Evolutionary conservation across 192 early-diverging fungal species (phyloP).

Genomic region (Paraglomus brasilianum): DNA sequence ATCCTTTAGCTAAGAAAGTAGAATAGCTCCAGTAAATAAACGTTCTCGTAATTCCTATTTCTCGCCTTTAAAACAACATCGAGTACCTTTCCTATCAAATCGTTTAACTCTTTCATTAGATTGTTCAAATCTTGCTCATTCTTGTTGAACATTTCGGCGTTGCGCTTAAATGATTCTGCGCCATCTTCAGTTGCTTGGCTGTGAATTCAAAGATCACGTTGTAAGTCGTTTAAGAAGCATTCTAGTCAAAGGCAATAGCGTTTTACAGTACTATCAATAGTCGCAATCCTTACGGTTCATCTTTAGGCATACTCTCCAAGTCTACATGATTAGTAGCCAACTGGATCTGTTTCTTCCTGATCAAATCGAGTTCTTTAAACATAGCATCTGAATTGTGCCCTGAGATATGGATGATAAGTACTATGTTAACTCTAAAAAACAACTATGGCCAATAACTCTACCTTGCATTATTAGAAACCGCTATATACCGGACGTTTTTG

Average conservation of each 20-base stretch:
- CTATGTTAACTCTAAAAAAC: neutral
- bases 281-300: constrained; percentile 23
- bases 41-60: neutral
- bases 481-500: constrained; percentile 19
- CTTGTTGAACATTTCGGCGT: constrained; percentile 31
- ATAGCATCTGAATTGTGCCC: constrained; percentile 31
- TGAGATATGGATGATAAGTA: neutral
- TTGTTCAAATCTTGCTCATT: constrained; percentile 32
- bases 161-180: constrained; percentile 28
- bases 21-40: neutral
- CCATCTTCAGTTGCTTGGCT: constrained; percentile 10
- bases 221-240: too few relatives aligned
- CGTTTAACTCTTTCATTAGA: constrained; percentile 30
- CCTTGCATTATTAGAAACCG: neutral
- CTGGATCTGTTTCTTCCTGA: constrained; percentile 27
- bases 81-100: constrained; percentile 26
- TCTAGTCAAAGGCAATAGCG: neutral
- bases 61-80: neutral
- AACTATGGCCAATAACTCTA: too few relatives aligned
- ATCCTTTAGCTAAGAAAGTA: constrained; percentile 18
- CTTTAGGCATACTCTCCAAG: constrained; percentile 26
- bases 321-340: constrained; percentile 29
- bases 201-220: neutral
- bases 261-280: neutral
- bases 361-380: constrained; percentile 33